A percentile compares a stretch with the other conserved stretches of the same genome.
These are phyloP conservation scores for Candida lessepsii DNA, from an alignment of 805 yeast genomes.

Conservation along the genomic window DNA sequence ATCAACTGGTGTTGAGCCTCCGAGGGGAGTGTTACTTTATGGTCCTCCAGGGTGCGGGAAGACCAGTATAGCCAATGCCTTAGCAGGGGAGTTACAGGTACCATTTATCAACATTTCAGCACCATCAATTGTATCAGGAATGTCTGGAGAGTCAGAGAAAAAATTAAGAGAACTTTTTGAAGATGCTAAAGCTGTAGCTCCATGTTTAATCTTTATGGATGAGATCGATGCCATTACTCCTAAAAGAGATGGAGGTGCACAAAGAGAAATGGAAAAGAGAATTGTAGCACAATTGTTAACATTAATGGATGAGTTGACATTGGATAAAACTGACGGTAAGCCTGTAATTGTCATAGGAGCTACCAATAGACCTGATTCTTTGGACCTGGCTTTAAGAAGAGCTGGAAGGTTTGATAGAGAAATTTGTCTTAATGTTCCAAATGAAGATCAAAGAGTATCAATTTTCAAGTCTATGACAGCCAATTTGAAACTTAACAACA, in stretches of 20 bases:
- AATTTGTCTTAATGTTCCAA: constrained; percentile 92
- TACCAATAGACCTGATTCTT: constrained; percentile 92
- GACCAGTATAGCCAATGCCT: constrained; percentile 91
- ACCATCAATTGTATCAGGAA: constrained; percentile 95
- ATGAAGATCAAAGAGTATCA: constrained; percentile 73
- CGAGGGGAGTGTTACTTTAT: constrained; percentile 88
- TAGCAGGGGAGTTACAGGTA: constrained; percentile 92
- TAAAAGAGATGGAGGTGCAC: constrained; percentile 92
- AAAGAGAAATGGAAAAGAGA: constrained; percentile 95
- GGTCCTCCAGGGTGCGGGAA: constrained; percentile 99
- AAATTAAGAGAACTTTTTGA: constrained; percentile 89
- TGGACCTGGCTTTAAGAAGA: constrained; percentile 91
- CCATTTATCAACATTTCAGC: constrained; percentile 92
- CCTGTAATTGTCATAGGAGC: constrained; percentile 96
- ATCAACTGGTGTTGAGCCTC: constrained; percentile 91
- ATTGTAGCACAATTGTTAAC: constrained; percentile 95
- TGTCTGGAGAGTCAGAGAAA: constrained; percentile 99
- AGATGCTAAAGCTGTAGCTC: constrained; percentile 87
- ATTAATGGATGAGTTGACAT: constrained; percentile 86
- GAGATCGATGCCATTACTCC: constrained; percentile 99
- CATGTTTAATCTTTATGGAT: constrained; percentile 89
- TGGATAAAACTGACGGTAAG: constrained; percentile 86
- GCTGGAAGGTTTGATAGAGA: constrained; percentile 97
- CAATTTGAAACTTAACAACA: constrained; percentile 58
- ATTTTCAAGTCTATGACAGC: constrained; percentile 75